phyloP scores from a whole-genome alignment of 2,329 filamentous ascomycete genomes.

The Periconia sp. region DNA sequence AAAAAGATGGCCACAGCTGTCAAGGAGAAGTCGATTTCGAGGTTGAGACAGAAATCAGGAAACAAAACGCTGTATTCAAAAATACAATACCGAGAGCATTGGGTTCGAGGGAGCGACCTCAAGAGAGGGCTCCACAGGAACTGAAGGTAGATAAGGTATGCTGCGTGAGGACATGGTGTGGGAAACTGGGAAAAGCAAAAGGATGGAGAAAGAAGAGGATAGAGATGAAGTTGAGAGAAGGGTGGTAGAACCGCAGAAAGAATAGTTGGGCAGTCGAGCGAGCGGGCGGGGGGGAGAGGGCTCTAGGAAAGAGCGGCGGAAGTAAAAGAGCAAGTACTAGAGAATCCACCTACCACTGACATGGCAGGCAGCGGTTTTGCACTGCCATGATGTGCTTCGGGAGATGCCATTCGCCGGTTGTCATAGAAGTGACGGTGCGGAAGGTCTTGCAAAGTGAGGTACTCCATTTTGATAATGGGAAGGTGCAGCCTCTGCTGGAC shows the following conservation, averaged over 20 bases:
- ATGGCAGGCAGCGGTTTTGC: conserved; percentile 24
- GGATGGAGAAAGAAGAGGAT: not conserved
- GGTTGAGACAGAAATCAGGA: too few relatives aligned
- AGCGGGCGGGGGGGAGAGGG: not conserved
- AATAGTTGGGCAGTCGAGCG: not conserved
- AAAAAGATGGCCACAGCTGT: too few relatives aligned
- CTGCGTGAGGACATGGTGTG: too few relatives aligned
- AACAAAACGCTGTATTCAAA: too few relatives aligned
- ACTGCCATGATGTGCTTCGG: conserved; percentile 12
- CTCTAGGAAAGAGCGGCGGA: conserved; percentile 5
- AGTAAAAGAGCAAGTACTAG: conserved; percentile 3
- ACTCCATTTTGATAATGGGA: conserved; percentile 31
- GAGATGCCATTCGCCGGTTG: conserved; percentile 31
- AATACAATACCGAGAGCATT: too few relatives aligned
- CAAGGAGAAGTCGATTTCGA: too few relatives aligned
- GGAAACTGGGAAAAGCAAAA: not conserved
- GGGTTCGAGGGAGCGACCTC: too few relatives aligned
- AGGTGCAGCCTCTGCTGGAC: too few relatives aligned
- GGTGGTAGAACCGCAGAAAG: not conserved
- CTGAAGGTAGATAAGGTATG: too few relatives aligned
- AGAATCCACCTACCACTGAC: conserved; percentile 31
- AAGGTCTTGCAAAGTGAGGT: conserved; percentile 43
- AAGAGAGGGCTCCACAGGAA: too few relatives aligned
- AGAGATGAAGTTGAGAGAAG: not conserved
- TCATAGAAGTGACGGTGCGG: conserved; percentile 36